Percentiles rank a stretch among this genome's conserved stretches.
These are phyloP conservation scores for Lachnellula occidentalis DNA, from an alignment of 2,329 filamentous ascomycete species.

Conservation along the genomic window DNA sequence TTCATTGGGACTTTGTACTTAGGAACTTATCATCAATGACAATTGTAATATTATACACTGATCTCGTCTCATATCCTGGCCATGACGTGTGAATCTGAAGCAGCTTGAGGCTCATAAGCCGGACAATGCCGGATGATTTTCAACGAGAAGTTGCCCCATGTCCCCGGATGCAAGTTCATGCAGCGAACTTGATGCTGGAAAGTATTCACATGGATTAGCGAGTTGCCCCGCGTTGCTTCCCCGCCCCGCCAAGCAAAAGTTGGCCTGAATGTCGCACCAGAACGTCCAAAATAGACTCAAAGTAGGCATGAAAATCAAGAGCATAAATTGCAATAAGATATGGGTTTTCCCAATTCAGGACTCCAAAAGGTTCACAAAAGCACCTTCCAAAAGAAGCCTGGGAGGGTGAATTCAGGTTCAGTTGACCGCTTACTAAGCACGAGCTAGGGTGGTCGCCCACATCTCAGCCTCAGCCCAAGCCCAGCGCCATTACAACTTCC, in stretches of 20 bases:
- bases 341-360: no score
- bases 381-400: no score
- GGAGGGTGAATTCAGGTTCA: no score
- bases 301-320: no score
- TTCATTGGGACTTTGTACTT: conserved; percentile 8
- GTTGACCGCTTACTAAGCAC: conserved; percentile 15
- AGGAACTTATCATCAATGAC: conserved; percentile 7
- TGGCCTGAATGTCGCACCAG: neutral
- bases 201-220: neutral
- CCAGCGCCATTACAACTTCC: conserved; percentile 20
- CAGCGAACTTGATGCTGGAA: neutral
- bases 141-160: no score
- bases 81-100: no score
- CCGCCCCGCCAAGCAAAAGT: neutral
- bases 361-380: no score
- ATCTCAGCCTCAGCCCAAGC: conserved; percentile 23
- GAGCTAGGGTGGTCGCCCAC: conserved; percentile 13
- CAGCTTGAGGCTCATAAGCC: no score
- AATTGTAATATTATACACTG: conserved; percentile 4
- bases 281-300: neutral
- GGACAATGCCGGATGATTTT: no score
- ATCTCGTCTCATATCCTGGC: no score
- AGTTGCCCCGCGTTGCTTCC: neutral
- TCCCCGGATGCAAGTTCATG: no score
- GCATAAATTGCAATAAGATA: no score